Conservation (phyloP, 495 filamentous ascomycete species). For the Xylaria acuta region DNA sequence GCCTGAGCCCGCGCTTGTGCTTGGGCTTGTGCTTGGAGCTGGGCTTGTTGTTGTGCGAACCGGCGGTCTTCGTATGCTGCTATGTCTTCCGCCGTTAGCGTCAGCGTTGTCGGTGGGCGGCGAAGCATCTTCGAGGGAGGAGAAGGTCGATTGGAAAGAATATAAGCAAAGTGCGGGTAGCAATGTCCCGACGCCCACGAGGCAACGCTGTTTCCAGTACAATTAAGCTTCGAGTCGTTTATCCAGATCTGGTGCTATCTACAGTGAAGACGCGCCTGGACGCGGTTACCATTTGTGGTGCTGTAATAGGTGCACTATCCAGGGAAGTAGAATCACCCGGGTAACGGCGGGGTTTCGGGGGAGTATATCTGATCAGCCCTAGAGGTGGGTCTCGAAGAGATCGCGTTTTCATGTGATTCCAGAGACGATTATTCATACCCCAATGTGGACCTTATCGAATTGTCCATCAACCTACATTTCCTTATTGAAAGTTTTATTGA, state of each 20-base stretch:
- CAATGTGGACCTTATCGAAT: neutral
- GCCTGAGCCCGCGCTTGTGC: conserved; percentile 34
- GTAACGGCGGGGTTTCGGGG: neutral
- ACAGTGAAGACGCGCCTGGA: neutral
- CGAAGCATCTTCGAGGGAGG: conserved; percentile 68
- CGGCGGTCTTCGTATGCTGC: conserved; percentile 73
- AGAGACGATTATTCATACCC: neutral
- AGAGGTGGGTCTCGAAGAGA: neutral
- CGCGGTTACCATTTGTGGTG: neutral
- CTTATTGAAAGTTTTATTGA: no score
- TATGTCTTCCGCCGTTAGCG: conserved; percentile 79
- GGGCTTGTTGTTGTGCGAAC: conserved; percentile 34
- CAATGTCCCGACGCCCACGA: neutral
- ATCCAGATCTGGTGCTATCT: neutral
- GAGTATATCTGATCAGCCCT: conserved; percentile 7
- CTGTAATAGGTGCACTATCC: neutral
- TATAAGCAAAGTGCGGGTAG: neutral
- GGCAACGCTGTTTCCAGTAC: neutral
- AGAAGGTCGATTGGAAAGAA: neutral
- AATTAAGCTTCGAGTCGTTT: neutral
- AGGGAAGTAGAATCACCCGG: neutral
- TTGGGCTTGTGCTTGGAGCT: conserved; percentile 34
- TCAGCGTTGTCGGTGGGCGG: conserved; percentile 77
- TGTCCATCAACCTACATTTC: neutral
- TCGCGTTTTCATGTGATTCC: neutral